Evolutionary conservation across 1,284 basidiomycete genomes (phyloP).

Genomic region (Apiotrichum porosum): DNA sequence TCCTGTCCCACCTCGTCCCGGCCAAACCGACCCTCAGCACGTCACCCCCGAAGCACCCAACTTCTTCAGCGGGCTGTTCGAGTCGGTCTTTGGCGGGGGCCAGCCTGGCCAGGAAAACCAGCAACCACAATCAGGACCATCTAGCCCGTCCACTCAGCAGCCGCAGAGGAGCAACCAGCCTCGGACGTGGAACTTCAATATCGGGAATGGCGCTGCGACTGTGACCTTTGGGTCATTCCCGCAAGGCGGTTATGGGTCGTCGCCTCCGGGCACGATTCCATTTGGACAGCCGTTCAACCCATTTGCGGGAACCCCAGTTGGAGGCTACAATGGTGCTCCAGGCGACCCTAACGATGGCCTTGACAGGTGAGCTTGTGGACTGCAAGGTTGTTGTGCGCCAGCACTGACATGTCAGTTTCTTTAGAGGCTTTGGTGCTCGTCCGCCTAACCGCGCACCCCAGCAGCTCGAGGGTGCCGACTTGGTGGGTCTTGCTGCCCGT

Average conservation of each 20-base stretch:
- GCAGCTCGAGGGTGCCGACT: conserved; percentile 18
- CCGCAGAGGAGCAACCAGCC: background rate
- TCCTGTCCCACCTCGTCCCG: conserved; percentile 11
- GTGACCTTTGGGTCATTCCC: too few species aligned
- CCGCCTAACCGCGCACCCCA: background rate
- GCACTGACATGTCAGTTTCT: conserved; percentile 32
- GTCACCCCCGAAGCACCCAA: background rate
- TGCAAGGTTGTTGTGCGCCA: too few species aligned
- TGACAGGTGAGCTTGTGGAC: conserved; percentile 3
- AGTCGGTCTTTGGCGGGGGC: conserved; percentile 6
- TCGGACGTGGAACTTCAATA: conserved; percentile 2
- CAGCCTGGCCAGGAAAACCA: background rate
- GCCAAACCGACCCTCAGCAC: conserved; percentile 6
- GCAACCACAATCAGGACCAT: too few species aligned
- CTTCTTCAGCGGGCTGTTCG: conserved; percentile 2
- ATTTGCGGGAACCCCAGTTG: too few species aligned
- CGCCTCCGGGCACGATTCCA: too few species aligned
- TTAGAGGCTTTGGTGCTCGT: conserved; percentile 26
- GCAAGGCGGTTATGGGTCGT: too few species aligned
- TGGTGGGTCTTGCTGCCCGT: conserved; percentile 23
- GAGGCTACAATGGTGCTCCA: conserved; percentile 7
- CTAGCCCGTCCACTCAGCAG: background rate
- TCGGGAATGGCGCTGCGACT: conserved; percentile 3
- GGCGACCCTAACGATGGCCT: conserved; percentile 8
- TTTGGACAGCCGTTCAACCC: conserved; percentile 4